These are phyloP conservation scores for Microcera coccophila DNA, from an alignment of 2,329 filamentous ascomycete species.

Conservation along the genomic window DNA sequence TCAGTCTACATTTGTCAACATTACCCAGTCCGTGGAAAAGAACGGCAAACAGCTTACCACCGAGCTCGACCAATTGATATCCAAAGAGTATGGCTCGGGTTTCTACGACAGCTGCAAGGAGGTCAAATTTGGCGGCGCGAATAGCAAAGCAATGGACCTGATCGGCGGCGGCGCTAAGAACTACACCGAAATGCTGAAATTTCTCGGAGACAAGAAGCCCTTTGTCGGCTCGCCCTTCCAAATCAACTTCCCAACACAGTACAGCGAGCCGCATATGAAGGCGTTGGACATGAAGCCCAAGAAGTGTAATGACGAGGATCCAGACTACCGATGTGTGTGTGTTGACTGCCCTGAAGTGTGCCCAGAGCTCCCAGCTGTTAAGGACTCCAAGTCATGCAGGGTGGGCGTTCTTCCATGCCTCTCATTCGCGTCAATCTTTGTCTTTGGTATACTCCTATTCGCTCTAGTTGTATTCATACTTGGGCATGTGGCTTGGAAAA, in stretches of 20 bases:
- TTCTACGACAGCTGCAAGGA: constrained; percentile 99
- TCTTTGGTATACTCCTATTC: constrained; percentile 73
- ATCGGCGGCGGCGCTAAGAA: constrained; percentile 95
- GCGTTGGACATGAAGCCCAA: constrained; percentile 70
- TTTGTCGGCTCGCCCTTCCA: constrained; percentile 88
- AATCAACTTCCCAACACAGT: constrained; percentile 78
- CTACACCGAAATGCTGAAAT: constrained; percentile 81
- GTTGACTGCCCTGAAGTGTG: constrained; percentile 88
- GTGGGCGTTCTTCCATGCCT: constrained; percentile 89
- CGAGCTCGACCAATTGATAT: constrained; percentile 85
- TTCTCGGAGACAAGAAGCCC: constrained; percentile 85
- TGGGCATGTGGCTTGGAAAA: constrained; percentile 72
- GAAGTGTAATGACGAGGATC: constrained; percentile 85
- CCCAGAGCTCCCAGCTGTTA: constrained; percentile 73
- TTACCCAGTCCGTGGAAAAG: constrained; percentile 69
- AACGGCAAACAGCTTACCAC: constrained; percentile 64
- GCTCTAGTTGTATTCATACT: constrained; percentile 62
- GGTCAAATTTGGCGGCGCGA: constrained; percentile 94
- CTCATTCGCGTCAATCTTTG: constrained; percentile 85
- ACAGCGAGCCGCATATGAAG: constrained; percentile 65
- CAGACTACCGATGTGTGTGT: constrained; percentile 83
- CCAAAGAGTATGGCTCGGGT: constrained; percentile 74
- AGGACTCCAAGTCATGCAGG: constrained; percentile 65
- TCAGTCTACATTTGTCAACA: constrained; percentile 91
- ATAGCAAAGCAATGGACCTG: constrained; percentile 89